These are phyloP conservation scores for Rhizopus sp. DNA, from an alignment of 371 early-diverging fungal genomes.

Conservation along the genomic window DNA sequence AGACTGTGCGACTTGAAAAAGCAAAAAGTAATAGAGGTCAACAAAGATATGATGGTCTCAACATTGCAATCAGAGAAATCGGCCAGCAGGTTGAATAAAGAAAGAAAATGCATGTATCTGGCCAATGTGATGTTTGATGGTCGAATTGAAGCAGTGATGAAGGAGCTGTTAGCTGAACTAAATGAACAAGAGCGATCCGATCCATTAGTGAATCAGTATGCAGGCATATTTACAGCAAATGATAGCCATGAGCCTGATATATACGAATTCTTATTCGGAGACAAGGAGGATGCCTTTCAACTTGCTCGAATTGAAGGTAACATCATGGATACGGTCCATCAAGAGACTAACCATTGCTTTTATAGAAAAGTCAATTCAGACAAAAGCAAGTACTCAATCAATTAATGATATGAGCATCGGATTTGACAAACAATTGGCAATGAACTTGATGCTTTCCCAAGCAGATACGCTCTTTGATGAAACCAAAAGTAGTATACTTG, in stretches of 20 bases:
- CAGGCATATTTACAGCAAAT: not conserved
- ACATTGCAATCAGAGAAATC: conserved; percentile 9
- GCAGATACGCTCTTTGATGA: conserved; percentile 14
- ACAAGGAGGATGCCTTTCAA: conserved; percentile 37
- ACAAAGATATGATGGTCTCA: not conserved
- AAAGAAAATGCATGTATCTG: conserved; percentile 7
- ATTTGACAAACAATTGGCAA: conserved; percentile 25
- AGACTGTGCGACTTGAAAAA: not conserved
- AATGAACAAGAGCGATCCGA: conserved; percentile 15
- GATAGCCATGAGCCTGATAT: conserved; percentile 4
- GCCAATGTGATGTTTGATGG: conserved; percentile 18
- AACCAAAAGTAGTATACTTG: conserved; percentile 19
- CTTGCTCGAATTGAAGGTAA: conserved; percentile 49
- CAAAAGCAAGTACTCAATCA: not conserved
- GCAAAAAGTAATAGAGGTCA: not conserved
- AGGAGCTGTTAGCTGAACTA: conserved; percentile 10
- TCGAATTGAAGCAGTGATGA: conserved; percentile 9
- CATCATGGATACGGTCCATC: not conserved
- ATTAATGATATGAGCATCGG: conserved; percentile 5
- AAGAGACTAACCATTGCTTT: not conserved
- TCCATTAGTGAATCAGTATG: conserved; percentile 2
- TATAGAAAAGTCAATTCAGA: conserved; percentile 3
- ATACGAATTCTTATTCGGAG: conserved; percentile 32
- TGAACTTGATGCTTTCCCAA: conserved; percentile 44
- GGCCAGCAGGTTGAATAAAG: conserved; percentile 14